Conservation (phyloP, 352 stramenopile genomes). For the Phytophthora parvispora region DNA sequence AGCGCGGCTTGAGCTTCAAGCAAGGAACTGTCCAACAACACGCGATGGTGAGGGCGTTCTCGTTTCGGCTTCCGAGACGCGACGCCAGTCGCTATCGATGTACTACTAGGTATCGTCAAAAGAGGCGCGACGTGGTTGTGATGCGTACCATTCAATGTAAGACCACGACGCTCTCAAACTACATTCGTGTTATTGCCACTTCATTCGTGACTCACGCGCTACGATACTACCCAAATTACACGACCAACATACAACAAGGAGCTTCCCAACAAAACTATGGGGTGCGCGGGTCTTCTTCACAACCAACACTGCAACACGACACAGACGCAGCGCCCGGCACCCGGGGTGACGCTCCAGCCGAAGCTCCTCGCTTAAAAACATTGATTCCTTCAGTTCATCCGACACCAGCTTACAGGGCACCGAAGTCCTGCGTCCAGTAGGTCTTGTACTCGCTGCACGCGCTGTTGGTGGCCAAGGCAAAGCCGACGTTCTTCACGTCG, state of each 20-base stretch:
- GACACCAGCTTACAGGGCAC: constrained; percentile 7
- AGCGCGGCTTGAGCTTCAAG: constrained; percentile 9
- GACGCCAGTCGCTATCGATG: background rate
- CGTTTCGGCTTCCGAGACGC: background rate
- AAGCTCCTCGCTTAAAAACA: constrained; percentile 10
- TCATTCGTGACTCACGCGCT: constrained; percentile 15
- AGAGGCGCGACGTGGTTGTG: background rate
- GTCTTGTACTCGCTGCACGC: constrained; percentile 46
- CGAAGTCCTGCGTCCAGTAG: constrained; percentile 79
- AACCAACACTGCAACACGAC: constrained; percentile 18
- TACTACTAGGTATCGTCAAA: constrained; percentile 15
- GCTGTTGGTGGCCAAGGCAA: constrained; percentile 34
- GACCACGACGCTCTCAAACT: constrained; percentile 13
- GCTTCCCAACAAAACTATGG: constrained; percentile 12
- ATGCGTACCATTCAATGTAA: constrained; percentile 7
- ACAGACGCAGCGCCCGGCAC: constrained; percentile 10
- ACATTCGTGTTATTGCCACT: constrained; percentile 25
- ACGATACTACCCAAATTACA: background rate
- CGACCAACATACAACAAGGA: constrained; percentile 9
- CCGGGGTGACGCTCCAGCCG: background rate
- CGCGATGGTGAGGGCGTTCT: background rate
- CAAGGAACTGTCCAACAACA: background rate
- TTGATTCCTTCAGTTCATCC: background rate
- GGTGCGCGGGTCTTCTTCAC: constrained; percentile 11
- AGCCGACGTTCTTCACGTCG: constrained; percentile 45